Evolutionary conservation across 805 yeast species (phyloP).

Genomic region (Hanseniaspora meyeri): DNA sequence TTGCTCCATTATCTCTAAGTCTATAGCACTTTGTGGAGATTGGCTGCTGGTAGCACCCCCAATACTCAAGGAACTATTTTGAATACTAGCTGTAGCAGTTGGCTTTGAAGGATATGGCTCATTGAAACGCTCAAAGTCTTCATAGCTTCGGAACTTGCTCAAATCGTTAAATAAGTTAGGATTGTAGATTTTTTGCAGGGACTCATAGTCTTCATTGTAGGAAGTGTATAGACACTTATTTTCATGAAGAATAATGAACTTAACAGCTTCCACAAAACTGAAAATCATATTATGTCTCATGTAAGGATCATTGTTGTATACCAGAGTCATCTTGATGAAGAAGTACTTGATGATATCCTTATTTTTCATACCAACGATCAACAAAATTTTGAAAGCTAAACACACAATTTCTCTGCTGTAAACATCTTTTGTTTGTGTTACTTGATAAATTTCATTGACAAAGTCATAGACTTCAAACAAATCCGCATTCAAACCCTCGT

Average conservation of each 20-base stretch:
- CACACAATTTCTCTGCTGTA: conserved; percentile 35
- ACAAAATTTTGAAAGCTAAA: conserved; percentile 56
- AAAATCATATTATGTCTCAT: conserved; percentile 40
- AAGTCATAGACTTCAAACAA: conserved; percentile 9
- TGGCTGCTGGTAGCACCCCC: conserved; percentile 11
- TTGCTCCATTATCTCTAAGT: conserved; percentile 19
- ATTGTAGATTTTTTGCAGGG: conserved; percentile 22
- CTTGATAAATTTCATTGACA: conserved; percentile 5
- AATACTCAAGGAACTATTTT: neutral
- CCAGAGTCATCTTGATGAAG: conserved; percentile 35
- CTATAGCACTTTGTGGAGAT: neutral
- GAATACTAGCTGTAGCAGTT: neutral
- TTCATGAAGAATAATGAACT: conserved; percentile 56
- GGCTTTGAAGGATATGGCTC: neutral
- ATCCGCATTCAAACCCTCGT: neutral
- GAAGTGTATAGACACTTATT: conserved; percentile 39
- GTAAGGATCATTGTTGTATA: conserved; percentile 43
- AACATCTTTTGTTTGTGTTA: neutral
- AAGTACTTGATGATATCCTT: conserved; percentile 47
- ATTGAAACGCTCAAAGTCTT: conserved; percentile 6
- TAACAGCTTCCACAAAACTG: conserved; percentile 40
- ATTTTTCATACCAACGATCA: conserved; percentile 60
- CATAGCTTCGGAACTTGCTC: neutral
- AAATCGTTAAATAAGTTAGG: conserved; percentile 17
- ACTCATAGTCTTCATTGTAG: conserved; percentile 46